Evolutionary conservation across 192 early-diverging fungal species (phyloP), one percentile per base, ranked within the genome.

Genomic region (Backusella morwellensis): DNA sequence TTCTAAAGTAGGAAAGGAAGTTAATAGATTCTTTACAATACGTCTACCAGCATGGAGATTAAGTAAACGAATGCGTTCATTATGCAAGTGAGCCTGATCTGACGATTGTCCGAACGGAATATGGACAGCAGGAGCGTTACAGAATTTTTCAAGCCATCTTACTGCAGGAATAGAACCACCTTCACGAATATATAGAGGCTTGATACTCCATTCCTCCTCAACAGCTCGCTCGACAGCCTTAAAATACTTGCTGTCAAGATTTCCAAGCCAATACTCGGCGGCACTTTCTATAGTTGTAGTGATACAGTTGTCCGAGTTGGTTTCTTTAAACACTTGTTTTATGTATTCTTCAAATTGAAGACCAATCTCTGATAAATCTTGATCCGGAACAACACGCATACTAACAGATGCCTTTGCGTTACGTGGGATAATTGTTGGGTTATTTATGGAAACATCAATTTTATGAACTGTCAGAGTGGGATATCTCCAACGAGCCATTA

Each of bases 251-350:
- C 85, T 86, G 11, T 86, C 81, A 7, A 87, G 88, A 69, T 94
- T 91, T 21, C 91, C 93, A 72, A 94, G 79, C 93, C 93, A 94
- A 88, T 91, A 93, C 41, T 92, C 86, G 9, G 93, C 89, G n/a
- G 86, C 82, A 7, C 87, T 90, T 38, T 84, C 82, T 23, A 94
- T 90, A 1, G 74, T 74, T 80, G 87, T 86, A 66, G 74, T 76
- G 40, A 89, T 82, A 42, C 78, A 56, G 42, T 85, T 88, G 44
- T 87, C 84, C 0, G 88, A 88, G 35, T 82, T 78, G 7, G 82
- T 80, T 35, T 82, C 78, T 52, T 73, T 75, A 81, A 93, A 92
- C 4, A 87, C 80, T 4, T 75, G 56, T 34, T 87, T 75, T 35
- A 94, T 84, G 74, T 90, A 82, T 4, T 78, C 71, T 41, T 87